Evolutionary conservation across 176 grass and related monocot genomes (phyloP), one percentile per base, ranked within the genome.

Genomic region (Aegilops bicornis): DNA sequence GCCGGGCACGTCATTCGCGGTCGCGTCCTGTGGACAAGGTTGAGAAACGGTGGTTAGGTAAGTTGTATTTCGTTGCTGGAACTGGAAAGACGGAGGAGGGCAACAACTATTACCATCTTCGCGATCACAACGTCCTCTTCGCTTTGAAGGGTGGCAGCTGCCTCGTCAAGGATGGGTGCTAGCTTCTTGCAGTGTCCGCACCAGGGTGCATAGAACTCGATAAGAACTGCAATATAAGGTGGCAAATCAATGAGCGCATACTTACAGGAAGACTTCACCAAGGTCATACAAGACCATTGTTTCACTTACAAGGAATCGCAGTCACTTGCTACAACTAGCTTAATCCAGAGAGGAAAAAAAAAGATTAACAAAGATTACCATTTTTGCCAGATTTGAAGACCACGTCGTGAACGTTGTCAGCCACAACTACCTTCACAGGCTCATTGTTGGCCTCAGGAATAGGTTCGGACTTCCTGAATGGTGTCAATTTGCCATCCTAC

Each of bases 141-240:
- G 11, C 92, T 93, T 88, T 89, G 61, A 80, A 98, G 91, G 10
- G 83, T 73, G 40, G 88, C 77, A 19, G 96, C 96, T 73, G 90
- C 93, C 92, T 95, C 96, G 2, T 98, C 93, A 40, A 98, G 76
- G 79, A 95, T 91, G 15, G 93, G 91, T 9, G 86, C 93, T 56
- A 98, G 20, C 83, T 95, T 95, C 91, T 98, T 95, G 88, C 96
- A 98, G 84, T 98, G 96, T 70, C 93, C 93, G 31, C 96, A 98
- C 96, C 96, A 98, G 50, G 96, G 96, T 13, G 96, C 96, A 84
- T 98, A 98, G 78, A 98, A 95, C n/a, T 98, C 96, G 37, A 98
- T 81, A 60, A 98, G 76, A 72, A 98, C 96, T 98, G 61, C 79
- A 91, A 84, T 11, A 65, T 1, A 45, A 35, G 37, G 45, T 10